These are phyloP conservation scores for Populus hybrid DNA, from an alignment of 441 rosid genomes.

Conservation along the genomic window DNA sequence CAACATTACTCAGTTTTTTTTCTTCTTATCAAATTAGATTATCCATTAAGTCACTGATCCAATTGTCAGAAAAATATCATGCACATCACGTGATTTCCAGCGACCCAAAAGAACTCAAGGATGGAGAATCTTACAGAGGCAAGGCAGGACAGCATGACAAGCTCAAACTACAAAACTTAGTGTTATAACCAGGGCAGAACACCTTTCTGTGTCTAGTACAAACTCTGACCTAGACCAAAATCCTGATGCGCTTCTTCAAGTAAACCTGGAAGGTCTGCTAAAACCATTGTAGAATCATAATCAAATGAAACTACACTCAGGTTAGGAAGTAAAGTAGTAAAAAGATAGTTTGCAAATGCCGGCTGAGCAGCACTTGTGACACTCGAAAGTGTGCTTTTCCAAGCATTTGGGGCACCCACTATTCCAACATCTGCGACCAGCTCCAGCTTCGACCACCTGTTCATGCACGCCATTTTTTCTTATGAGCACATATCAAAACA, in stretches of 20 bases:
- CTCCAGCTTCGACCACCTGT: conserved; percentile 92
- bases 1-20: background rate
- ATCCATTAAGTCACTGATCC: background rate
- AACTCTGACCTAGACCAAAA: conserved; percentile 94
- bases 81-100: background rate
- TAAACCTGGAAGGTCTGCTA: conserved; percentile 96
- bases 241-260: conserved; percentile 95
- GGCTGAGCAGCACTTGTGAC: conserved; percentile 87
- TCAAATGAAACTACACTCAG: conserved; percentile 88
- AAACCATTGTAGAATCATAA: conserved; percentile 83
- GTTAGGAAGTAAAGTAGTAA: conserved; percentile 90
- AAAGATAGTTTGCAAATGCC: conserved; percentile 78
- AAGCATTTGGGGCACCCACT: conserved; percentile 92
- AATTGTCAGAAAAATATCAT: background rate
- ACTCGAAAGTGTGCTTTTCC: conserved; percentile 86
- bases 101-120: too few species aligned
- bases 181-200: conserved; percentile 53
- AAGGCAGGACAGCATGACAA: background rate
- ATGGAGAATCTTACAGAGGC: background rate
- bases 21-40: background rate
- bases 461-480: conserved; percentile 27
- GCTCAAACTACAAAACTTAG: background rate
- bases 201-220: conserved; percentile 86
- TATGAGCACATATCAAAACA: conserved; percentile 8
- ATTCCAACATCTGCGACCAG: conserved; percentile 90